Evolutionary conservation across 2,329 filamentous ascomycete genomes (phyloP).

Genomic region (Thielaviopsis euricoi): DNA sequence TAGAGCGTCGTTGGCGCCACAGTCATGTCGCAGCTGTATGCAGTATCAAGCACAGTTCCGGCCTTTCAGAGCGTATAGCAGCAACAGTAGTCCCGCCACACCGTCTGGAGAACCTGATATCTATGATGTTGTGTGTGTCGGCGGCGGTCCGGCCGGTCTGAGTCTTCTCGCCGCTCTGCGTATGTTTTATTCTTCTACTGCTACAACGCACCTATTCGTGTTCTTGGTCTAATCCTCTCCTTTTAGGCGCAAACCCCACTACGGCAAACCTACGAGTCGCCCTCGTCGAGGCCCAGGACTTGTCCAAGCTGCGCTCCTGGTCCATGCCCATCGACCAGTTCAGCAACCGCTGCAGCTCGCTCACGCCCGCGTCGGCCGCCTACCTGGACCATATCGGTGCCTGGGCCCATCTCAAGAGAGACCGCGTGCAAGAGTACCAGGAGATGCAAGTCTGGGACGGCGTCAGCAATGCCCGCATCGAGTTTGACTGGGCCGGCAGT

Average conservation of each 20-base stretch:
- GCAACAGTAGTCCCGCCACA: background rate
- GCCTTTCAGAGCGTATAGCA: conserved; percentile 1
- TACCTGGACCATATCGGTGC: conserved; percentile 74
- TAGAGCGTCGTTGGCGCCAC: background rate
- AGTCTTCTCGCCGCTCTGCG: conserved; percentile 64
- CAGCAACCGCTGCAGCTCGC: conserved; percentile 89
- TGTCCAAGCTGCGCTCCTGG: conserved; percentile 51
- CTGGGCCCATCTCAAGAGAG: conserved; percentile 58
- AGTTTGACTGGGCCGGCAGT: conserved; percentile 54
- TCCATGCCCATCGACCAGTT: conserved; percentile 51
- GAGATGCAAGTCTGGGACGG: conserved; percentile 99
- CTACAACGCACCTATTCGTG: background rate
- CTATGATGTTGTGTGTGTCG: conserved; percentile 86
- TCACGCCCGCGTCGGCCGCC: conserved; percentile 73
- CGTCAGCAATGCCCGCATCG: conserved; percentile 69
- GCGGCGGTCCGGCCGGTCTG: conserved; percentile 76
- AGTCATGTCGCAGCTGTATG: conserved; percentile 1
- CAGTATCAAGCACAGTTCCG: background rate
- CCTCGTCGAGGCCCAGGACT: conserved; percentile 77
- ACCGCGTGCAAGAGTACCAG: conserved; percentile 71
- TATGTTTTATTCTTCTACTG: conserved; percentile 24
- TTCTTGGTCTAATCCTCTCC: conserved; percentile 10
- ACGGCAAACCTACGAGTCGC: conserved; percentile 70
- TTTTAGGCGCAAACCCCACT: conserved; percentile 53
- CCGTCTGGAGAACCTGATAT: conserved; percentile 39